Evolutionary conservation across 345 rosid genomes (phyloP), one percentile per base, ranked within the genome.

Genomic region (Lumnitzera racemosa): DNA sequence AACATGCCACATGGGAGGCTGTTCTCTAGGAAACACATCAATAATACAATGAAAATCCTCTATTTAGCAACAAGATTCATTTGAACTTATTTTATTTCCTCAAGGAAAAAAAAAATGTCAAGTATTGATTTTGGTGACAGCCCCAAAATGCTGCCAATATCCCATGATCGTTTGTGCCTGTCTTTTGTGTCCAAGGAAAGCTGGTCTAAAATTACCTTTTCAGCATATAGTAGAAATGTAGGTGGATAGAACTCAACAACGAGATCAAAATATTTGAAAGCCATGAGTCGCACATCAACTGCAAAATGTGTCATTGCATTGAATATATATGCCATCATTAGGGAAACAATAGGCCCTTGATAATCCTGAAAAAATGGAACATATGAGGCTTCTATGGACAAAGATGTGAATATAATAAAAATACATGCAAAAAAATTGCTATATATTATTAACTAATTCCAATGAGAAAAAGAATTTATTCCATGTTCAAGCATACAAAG

Each of bases 231-330:
- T 51, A 81, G 78, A 67, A 90, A 87, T 56, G 83, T 67, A 57
- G 85, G 74, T 16, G 91, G 88, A 72, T 87, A 61, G 68, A 74
- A 67, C 61, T 85, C 81, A 15, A 94, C 83, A 62, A 83, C 81
- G 52, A 81, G 91, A 61, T 88, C 83, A 53, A 82, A 69, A 72
- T 84, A 80, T 54, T 75, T 84, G 82, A 94, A 90, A 62, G 97
- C 97, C 91, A 81, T 87, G 80, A 90, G 65, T 57, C 94, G 95
- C 71, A 94, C 83, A 24, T 94, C 97, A 59, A 87, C 59, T 17
- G 83, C 71, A 63, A 86, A 79, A 75, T 81, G 64, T 49, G 89
- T 80, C 99, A 87, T 89, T 15, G 91, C 95, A 29, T 62, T 78
- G 62, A 90, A 94, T 61, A 90, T 83, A 62, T 81, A 81, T 15